A percentile compares a stretch with the other conserved stretches of the same genome.
phyloP scores from a whole-genome alignment of 2,329 filamentous ascomycete genomes.

The Trichoderma simmonsii region DNA sequence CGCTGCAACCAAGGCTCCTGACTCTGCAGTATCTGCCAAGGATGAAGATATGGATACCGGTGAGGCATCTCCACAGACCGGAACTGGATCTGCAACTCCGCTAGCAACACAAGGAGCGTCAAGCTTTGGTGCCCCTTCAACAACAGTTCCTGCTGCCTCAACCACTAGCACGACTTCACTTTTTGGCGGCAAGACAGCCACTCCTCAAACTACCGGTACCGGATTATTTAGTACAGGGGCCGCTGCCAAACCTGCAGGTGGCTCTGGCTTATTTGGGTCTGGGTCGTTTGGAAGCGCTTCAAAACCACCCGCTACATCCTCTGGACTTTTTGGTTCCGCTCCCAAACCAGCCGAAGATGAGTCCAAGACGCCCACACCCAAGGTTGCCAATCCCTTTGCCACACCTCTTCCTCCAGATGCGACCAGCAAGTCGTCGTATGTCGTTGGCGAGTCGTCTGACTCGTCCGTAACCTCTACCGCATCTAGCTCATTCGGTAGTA shows the following conservation, averaged over 20 bases:
- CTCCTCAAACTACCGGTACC: conserved; percentile 25
- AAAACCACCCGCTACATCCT: conserved; percentile 24
- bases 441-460: conserved; percentile 50
- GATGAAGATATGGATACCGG: conserved; percentile 53
- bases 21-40: conserved; percentile 37
- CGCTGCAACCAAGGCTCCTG: conserved; percentile 37
- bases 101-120: conserved; percentile 50
- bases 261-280: conserved; percentile 26
- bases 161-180: conserved; percentile 8
- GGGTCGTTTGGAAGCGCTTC: conserved; percentile 23
- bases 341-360: conserved; percentile 24
- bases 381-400: conserved; percentile 37
- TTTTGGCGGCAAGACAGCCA: conserved; percentile 29
- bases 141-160: conserved; percentile 31
- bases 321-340: conserved; percentile 25
- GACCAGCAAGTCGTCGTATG: conserved; percentile 51
- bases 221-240: conserved; percentile 23
- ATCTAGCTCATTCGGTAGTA: conserved; percentile 29
- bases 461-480: conserved; percentile 46
- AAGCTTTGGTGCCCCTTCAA: conserved; percentile 42
- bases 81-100: conserved; percentile 46
- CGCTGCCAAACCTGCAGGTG: conserved; percentile 24
- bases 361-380: conserved; percentile 35
- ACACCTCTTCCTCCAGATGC: conserved; percentile 53
- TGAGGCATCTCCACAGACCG: conserved; percentile 36